Base-by-base conservation (phyloP, 2,329 filamentous ascomycete species). In the Aschersonia sp. region DNA sequence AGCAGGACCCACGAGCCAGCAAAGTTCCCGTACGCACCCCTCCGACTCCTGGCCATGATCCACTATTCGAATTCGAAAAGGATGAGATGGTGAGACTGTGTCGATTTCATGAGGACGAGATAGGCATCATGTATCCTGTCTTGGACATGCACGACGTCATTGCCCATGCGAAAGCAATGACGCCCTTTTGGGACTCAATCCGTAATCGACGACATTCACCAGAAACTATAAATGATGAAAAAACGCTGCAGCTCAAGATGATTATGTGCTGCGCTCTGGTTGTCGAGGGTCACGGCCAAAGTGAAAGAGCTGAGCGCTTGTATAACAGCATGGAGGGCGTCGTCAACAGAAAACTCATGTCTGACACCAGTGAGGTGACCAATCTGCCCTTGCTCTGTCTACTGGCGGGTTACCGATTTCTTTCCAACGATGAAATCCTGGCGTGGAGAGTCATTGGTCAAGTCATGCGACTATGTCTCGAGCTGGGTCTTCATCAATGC, bases 71-170 rank as follows among this genome's bases (percentile, higher is more conserved):
- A 5, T 77, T 94, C 45, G 77, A 77, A 47, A 82, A 83, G 57
- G 80, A 89, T 38, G 89, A 96, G 59, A 86, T 92, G 57, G 63
- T 91, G 28, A 78, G 87, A 1, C 67, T 96, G 10, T 87, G 86
- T 54, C 74, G 78, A 10, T 70, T 94, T 0, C 91, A 92, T 59
- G 85, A 94, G 54, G 89, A 96, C 56, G 89, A 96, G 61, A 82
- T 94, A 57, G 87, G 87, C 43, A 77, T 91, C 57, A 94, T 95
- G 87, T 95, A 94, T 61, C 91, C 91, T 0, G 77, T 95, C 4
- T 64, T 94, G 44, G 77, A 86, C 54, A 84, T 94, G 38, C 77
- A 84, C 42, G 73, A 74, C 42, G 69, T 94, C 40, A 80, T 85
- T 40, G 69, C 71, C 5, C 85, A 94, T 60, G 81, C 82, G 5